Percentiles rank a stretch among this genome's conserved stretches.
Evolutionary conservation across 345 rosid species (phyloP).

Genomic region (Aquilaria sinensis): DNA sequence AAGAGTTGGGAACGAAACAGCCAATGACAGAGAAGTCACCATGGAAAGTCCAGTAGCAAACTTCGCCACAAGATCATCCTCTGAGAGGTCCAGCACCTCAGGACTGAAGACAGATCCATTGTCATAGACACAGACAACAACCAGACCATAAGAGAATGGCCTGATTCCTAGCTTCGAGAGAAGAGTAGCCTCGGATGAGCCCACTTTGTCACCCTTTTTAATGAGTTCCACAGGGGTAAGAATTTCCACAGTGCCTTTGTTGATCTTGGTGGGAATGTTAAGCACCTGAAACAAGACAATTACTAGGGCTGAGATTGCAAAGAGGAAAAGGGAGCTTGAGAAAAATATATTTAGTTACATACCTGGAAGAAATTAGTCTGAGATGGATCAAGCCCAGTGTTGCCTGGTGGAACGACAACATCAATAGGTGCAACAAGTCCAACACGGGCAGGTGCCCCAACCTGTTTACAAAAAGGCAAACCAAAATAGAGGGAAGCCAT

Average conservation of each 20-base stretch:
- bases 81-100: slow-evolving; percentile 39
- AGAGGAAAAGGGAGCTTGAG: neutral
- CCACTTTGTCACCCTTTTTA: slow-evolving; percentile 40
- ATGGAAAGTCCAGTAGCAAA: slow-evolving; percentile 32
- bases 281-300: slow-evolving; percentile 20
- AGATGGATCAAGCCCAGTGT: slow-evolving; percentile 46
- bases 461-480: slow-evolving; percentile 16
- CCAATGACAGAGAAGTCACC: slow-evolving; percentile 39
- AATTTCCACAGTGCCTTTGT: slow-evolving; percentile 42
- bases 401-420: slow-evolving; percentile 44
- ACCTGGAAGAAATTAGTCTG: slow-evolving; percentile 48
- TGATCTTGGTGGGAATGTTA: slow-evolving; percentile 43
- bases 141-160: slow-evolving; percentile 50
- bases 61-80: slow-evolving; percentile 34
- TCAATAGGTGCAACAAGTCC: slow-evolving; percentile 47
- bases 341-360: neutral
- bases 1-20: slow-evolving; percentile 36
- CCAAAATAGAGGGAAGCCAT: too few relatives aligned
- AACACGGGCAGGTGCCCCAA: slow-evolving; percentile 48
- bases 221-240: slow-evolving; percentile 34
- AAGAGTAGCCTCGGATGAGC: slow-evolving; percentile 43
- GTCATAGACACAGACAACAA: slow-evolving; percentile 35
- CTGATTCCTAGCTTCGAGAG: slow-evolving; percentile 40
- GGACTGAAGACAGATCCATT: slow-evolving; percentile 51
- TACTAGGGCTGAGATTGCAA: neutral